These are phyloP conservation scores for Thecaphora thlaspeos DNA, from an alignment of 1,284 basidiomycete species.

Conservation along the genomic window DNA sequence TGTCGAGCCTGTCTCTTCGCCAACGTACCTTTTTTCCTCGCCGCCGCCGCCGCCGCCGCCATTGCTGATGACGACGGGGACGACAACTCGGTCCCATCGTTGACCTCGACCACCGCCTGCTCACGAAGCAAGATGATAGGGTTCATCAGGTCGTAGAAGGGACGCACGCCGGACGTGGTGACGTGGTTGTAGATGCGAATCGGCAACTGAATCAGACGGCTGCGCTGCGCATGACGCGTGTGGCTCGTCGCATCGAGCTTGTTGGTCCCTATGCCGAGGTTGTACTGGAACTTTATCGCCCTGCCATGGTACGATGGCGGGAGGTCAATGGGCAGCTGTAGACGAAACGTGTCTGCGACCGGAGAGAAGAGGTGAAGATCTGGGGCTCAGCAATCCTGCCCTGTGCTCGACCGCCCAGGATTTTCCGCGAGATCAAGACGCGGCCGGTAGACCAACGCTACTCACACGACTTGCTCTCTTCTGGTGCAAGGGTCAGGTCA, in stretches of 20 bases:
- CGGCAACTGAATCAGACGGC: slow-evolving; percentile 81
- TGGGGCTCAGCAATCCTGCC: no score
- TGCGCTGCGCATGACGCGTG: slow-evolving; percentile 60
- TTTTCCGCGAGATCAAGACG: background rate
- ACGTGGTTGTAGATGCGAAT: slow-evolving; percentile 83
- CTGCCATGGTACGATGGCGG: slow-evolving; percentile 88
- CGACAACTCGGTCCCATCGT: background rate
- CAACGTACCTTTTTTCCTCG: no score
- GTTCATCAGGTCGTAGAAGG: slow-evolving; percentile 60
- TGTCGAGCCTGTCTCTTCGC: no score
- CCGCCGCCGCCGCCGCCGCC: no score
- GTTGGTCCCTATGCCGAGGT: slow-evolving; percentile 81
- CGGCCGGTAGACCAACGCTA: slow-evolving; percentile 19
- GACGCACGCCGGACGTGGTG: slow-evolving; percentile 54
- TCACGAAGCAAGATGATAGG: slow-evolving; percentile 58
- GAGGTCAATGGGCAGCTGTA: slow-evolving; percentile 65
- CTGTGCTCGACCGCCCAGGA: no score
- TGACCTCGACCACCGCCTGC: slow-evolving; percentile 40
- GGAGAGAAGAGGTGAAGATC: background rate
- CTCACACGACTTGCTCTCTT: slow-evolving; percentile 78
- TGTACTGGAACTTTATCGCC: slow-evolving; percentile 80
- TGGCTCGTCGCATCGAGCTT: slow-evolving; percentile 58
- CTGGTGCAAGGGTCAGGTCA: slow-evolving; percentile 73
- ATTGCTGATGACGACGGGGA: no score
- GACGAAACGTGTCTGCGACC: slow-evolving; percentile 21